Evolutionary conservation across 2,329 filamentous ascomycete genomes (phyloP).

Genomic region (Aspergillus sp.): DNA sequence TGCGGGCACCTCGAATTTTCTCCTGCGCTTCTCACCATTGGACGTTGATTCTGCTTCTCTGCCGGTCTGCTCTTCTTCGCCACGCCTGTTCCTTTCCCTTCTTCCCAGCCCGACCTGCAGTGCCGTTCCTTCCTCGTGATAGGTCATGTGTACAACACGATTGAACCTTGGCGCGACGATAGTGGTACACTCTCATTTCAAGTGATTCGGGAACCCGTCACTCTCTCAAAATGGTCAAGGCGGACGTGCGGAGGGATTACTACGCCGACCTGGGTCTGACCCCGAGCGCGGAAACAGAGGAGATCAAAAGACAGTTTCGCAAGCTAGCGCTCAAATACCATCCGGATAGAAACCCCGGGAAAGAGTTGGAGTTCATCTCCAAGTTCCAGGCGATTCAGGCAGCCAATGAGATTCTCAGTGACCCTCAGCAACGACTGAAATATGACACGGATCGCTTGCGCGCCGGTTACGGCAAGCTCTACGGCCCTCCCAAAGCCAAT

Average conservation of each 20-base stretch:
- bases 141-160: slow-evolving; percentile 26
- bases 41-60: not conserved
- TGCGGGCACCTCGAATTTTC: not conserved
- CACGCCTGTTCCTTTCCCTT: not conserved
- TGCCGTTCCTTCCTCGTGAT: slow-evolving; percentile 1
- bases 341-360: slow-evolving; percentile 84
- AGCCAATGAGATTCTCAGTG: slow-evolving; percentile 75
- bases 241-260: slow-evolving; percentile 72
- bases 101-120: not conserved
- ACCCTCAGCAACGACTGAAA: slow-evolving; percentile 59
- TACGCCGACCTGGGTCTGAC: slow-evolving; percentile 80
- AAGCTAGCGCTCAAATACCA: slow-evolving; percentile 88
- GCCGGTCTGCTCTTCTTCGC: not conserved
- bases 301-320: slow-evolving; percentile 84
- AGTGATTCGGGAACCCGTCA: not conserved
- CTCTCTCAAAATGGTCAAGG: slow-evolving; percentile 63
- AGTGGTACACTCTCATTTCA: slow-evolving; percentile 16
- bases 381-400: slow-evolving; percentile 86
- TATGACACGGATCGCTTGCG: slow-evolving; percentile 65
- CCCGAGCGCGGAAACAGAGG: slow-evolving; percentile 66
- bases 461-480: slow-evolving; percentile 45
- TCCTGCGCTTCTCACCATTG: not conserved
- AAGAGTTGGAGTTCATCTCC: slow-evolving; percentile 74
- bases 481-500: slow-evolving; percentile 33
- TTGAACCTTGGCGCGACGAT: slow-evolving; percentile 14